Evolutionary conservation across 306 rosid species (phyloP).

Genomic region (Cucurbita maxima): DNA sequence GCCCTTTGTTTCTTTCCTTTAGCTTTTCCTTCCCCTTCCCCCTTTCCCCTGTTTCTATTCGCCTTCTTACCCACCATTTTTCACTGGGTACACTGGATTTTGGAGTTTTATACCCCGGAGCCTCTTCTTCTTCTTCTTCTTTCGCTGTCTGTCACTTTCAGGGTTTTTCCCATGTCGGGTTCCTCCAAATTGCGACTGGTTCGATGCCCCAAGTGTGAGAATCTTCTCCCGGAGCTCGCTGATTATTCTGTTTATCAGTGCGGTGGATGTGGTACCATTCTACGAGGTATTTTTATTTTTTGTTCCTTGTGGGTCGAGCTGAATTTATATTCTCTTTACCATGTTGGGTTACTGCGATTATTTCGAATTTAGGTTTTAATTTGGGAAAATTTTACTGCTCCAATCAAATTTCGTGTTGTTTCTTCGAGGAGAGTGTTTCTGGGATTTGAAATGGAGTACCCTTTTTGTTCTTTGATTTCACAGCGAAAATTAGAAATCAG

Average conservation of each 20-base stretch:
- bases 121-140: not conserved
- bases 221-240: constrained; percentile 79
- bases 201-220: constrained; percentile 88
- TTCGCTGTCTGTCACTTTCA: constrained; percentile 8
- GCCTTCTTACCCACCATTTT: constrained; percentile 7
- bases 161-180: constrained; percentile 44
- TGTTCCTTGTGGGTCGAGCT: not conserved
- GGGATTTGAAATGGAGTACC: not conserved
- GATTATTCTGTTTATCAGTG: constrained; percentile 83
- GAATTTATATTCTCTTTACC: not conserved
- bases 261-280: constrained; percentile 88
- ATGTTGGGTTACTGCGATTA: not conserved
- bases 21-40: constrained; percentile 14
- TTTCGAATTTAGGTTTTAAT: not conserved
- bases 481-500: constrained; percentile 52
- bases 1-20: not conserved
- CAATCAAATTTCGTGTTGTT: not conserved
- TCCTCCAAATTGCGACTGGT: constrained; percentile 49
- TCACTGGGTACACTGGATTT: constrained; percentile 9
- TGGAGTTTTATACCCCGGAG: not conserved
- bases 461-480: constrained; percentile 7
- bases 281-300: constrained; percentile 42
- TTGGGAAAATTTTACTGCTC: not conserved
- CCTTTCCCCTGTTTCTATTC: not conserved
- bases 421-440: not conserved